These are phyloP conservation scores for Myriangium duriaei DNA, from an alignment of 2,329 filamentous ascomycete species.

Conservation along the genomic window DNA sequence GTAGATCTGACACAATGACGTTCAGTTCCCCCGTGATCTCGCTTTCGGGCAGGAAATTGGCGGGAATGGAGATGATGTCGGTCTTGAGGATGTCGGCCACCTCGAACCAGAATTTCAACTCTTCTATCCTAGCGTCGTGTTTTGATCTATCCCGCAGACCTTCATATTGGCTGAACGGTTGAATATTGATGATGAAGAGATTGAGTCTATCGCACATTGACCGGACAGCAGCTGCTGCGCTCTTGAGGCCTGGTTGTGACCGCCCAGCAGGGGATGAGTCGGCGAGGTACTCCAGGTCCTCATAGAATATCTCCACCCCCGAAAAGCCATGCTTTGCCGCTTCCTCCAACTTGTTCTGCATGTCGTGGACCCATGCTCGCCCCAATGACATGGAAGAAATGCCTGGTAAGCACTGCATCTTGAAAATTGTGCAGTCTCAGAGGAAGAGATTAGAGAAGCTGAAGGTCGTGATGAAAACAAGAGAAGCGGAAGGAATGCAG, in stretches of 20 bases:
- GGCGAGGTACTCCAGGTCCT: constrained; percentile 57
- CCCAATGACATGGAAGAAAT: constrained; percentile 71
- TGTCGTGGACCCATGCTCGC: constrained; percentile 55
- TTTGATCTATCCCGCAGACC: constrained; percentile 52
- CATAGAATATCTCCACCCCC: constrained; percentile 64
- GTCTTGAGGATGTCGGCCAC: constrained; percentile 53
- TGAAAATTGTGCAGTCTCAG: no score
- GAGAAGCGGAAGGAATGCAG: constrained; percentile 91
- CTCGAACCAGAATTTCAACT: constrained; percentile 58
- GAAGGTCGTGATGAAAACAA: no score
- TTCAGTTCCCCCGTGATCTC: constrained; percentile 41
- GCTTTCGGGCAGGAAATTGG: constrained; percentile 48
- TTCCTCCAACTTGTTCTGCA: constrained; percentile 55
- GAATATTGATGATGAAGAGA: constrained; percentile 53
- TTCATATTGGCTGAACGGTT: constrained; percentile 70
- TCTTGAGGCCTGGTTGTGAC: constrained; percentile 17
- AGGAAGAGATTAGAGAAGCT: no score
- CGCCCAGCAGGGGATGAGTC: constrained; percentile 31
- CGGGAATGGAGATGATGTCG: constrained; percentile 63
- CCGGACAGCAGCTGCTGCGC: constrained; percentile 46
- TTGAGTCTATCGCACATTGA: constrained; percentile 43
- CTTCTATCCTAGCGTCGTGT: constrained; percentile 45
- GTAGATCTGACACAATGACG: constrained; percentile 50
- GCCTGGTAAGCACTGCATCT: constrained; percentile 45
- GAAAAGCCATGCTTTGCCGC: constrained; percentile 52